Evolutionary conservation across 305 asterid genomes (phyloP).

Genomic region (Rubia tinctorum): DNA sequence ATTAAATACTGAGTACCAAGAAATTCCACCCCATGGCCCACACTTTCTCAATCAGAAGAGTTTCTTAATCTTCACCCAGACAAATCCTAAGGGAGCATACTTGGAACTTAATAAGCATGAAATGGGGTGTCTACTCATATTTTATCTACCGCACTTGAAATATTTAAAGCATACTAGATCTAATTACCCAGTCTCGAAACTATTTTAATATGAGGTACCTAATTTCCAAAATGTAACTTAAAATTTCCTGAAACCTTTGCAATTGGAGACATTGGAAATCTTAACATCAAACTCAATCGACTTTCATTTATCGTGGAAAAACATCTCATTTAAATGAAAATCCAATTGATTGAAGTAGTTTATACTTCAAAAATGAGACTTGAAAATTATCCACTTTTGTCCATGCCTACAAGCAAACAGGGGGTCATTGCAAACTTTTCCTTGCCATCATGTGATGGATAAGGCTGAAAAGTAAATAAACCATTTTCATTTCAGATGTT

Average conservation of each 20-base stretch:
- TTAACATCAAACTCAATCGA: neutral
- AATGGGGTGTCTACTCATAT: neutral
- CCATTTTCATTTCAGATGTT: neutral
- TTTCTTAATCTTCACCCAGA: neutral
- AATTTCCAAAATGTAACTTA: neutral
- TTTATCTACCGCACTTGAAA: neutral
- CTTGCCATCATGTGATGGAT: neutral
- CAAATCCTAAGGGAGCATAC: neutral
- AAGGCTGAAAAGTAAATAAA: constrained; percentile 2
- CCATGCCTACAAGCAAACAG: neutral
- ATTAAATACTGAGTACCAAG: neutral
- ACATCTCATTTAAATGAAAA: neutral
- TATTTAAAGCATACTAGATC: neutral
- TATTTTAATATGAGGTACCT: neutral
- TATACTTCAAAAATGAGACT: neutral
- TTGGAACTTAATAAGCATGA: neutral
- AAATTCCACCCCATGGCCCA: neutral
- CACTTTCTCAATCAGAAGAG: neutral
- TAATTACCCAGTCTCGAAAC: neutral
- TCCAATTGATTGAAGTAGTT: neutral
- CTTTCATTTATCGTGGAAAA: neutral
- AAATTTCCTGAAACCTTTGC: neutral
- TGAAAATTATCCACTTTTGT: neutral
- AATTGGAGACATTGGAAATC: neutral
- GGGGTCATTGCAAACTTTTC: neutral